Evolutionary conservation across 805 yeast species (phyloP), one percentile per base, ranked within the genome.

Genomic region (Schwanniomyces occidentalis): DNA sequence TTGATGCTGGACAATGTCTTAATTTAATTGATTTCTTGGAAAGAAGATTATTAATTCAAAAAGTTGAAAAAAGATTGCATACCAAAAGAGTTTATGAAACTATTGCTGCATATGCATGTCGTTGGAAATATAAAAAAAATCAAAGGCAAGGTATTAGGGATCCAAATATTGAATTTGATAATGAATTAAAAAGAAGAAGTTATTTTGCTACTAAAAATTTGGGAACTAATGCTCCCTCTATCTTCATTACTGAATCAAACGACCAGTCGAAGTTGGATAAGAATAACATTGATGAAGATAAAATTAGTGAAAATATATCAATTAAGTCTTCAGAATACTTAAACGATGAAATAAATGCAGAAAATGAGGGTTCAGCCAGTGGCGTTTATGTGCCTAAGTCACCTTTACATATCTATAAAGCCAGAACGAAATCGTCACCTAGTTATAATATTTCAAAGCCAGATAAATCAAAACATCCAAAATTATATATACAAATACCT

Each of bases 1-100:
- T 88, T 63, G 83, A 86, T 44, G 82, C 86, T 14, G 79, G 83
- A 31, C 81, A 80, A 43, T 86, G 95, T 56, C 66, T 87, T 43
- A 82, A 82, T 31, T 69, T 85, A 52, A 80, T 79, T 43, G 88
- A 84, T 43, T 84, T 76, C 52, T 69, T 85, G 45, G 83, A 80
- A 35, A 63, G 86, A 40, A 63, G 82, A 27, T 73, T 81, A 37
- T 61, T 78, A 14, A 52, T 76, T 27, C 79, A 78, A 46, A 78
- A 74, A 42, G 74, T 84, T 22, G 76, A 76, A 28, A 73, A 71
- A 39, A 54, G 69, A 17, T 39, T 73, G 19, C 52, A 67, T 37
- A 65, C 62, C 21, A 60, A 59, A 35, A 58, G 71, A 37, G 69
- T 72, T 3, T 60, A 67, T 27, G 76, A 75, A 28, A 63, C 74